These are phyloP conservation scores for Axilococcus clingmanii DNA, from an alignment of 139 green algal species.

Conservation along the genomic window DNA sequence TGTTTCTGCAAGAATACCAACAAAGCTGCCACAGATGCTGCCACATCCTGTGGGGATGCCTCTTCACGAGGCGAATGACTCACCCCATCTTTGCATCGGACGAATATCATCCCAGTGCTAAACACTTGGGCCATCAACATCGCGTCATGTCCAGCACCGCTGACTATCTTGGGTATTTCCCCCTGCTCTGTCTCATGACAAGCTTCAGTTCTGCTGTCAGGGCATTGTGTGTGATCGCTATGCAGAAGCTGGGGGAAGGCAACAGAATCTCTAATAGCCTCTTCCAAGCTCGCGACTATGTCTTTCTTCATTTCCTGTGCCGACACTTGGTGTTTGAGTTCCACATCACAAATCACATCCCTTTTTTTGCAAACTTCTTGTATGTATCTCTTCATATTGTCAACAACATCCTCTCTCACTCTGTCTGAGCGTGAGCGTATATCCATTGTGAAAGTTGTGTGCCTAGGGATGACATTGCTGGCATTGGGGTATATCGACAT, in stretches of 20 bases:
- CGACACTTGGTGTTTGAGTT: background rate
- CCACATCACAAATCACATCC: background rate
- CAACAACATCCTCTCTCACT: background rate
- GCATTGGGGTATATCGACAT: constrained; percentile 64
- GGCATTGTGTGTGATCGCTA: background rate
- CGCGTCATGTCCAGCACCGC: constrained; percentile 83
- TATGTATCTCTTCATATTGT: background rate
- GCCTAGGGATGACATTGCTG: constrained; percentile 80
- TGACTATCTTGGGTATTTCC: constrained; percentile 21
- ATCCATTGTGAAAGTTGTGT: constrained; percentile 24
- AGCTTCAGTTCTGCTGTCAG: background rate
- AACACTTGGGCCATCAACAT: constrained; percentile 68
- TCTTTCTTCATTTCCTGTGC: background rate
- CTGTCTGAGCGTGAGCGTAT: constrained; percentile 15
- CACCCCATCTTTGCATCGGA: constrained; percentile 60
- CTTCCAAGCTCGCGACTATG: background rate
- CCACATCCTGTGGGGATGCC: constrained; percentile 54
- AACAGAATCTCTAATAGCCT: background rate
- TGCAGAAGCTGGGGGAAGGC: background rate
- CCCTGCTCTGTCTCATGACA: background rate
- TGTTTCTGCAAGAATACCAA: constrained; percentile 16
- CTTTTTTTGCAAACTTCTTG: background rate
- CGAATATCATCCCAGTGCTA: constrained; percentile 84
- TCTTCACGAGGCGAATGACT: constrained; percentile 75
- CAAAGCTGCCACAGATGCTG: constrained; percentile 33